Percentiles rank a stretch among this genome's conserved stretches.
Conservation (phyloP, 345 rosid species). For the Dovyalis caffra region DNA sequence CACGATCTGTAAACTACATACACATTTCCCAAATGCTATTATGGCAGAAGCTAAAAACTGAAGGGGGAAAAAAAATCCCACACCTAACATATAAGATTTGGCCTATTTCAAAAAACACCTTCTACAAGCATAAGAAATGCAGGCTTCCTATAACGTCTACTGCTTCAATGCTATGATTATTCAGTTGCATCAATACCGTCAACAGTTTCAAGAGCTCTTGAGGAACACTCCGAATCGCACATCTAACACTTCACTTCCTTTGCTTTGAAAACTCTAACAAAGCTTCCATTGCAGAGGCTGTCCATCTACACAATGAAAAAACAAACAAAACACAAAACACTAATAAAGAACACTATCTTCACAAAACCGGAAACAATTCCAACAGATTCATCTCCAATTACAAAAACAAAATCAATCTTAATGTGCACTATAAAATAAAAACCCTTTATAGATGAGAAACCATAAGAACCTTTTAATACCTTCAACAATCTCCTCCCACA, state of each 20-base stretch:
- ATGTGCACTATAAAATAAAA: no score
- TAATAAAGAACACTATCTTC: background rate
- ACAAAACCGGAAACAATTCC: no score
- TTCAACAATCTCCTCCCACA: slow-evolving; percentile 74
- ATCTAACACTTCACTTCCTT: slow-evolving; percentile 52
- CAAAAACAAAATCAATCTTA: no score
- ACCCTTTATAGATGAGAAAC: no score
- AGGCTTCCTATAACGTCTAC: background rate
- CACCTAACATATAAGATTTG: no score
- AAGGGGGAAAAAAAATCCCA: no score
- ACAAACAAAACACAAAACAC: background rate
- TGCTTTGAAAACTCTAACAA: slow-evolving; percentile 48
- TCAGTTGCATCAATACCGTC: no score
- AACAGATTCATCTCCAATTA: no score
- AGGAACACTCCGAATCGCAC: slow-evolving; percentile 63
- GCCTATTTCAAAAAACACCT: background rate
- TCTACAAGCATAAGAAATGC: no score
- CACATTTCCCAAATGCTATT: background rate
- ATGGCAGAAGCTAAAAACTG: no score
- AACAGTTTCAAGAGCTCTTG: slow-evolving; percentile 29
- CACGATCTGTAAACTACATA: slow-evolving; percentile 46
- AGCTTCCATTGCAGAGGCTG: slow-evolving; percentile 58
- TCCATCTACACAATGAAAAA: slow-evolving; percentile 37
- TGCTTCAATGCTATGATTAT: background rate
- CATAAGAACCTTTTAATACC: slow-evolving; percentile 30